Evolutionary conservation across 2,329 filamentous ascomycete genomes (phyloP), one percentile per base, ranked within the genome.

Genomic region (Aureobasidium musti): DNA sequence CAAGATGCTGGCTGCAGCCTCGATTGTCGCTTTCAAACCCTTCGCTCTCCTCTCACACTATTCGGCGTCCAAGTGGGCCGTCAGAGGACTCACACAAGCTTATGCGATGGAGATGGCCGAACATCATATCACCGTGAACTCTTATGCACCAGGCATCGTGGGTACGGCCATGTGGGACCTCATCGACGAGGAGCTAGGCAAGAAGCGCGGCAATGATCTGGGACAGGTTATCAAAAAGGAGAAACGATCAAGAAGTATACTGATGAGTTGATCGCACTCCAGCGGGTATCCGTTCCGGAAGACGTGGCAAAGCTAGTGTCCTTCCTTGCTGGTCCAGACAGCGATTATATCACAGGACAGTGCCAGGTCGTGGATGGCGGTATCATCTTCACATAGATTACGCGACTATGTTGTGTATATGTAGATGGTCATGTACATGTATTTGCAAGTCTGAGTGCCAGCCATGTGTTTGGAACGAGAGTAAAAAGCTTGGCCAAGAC

Each of bases 101-200:
- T 88, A 88, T 69, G 87, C 88, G 0, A 86, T 88, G 81, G 87
- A 89, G 69, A 80, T 89, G 76, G 87, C 87, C 0, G 75, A 77
- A 54, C 82, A 90, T 72, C 80, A 85, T 67, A 90, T 91, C 73
- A 89, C 85, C 0, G 87, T 84, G 23, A 90, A 90, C 70, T 83
- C 84, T 0, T 90, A 89, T 71, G 87, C 86, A 0, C 88, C 88
- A 0, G 88, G 88, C 0, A 88, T 90, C 56, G 86, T 90, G 0
- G 86, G 83, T 0, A 89, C 87, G 0, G 79, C 80, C 0, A 90
- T 90, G 87, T 90, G n/a, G 87, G 87, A 89, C 53, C 72, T 85
- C 2, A 89, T 90, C 64, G 88, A 90, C 68, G 83, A 85, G 69
- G 83, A 83, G 67, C 69, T 89, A 37, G 85, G 82, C 0, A 80